Evolutionary conservation across 2,329 filamentous ascomycete genomes (phyloP), one percentile per base, ranked within the genome.

Genomic region (Chaetomium globosum): DNA sequence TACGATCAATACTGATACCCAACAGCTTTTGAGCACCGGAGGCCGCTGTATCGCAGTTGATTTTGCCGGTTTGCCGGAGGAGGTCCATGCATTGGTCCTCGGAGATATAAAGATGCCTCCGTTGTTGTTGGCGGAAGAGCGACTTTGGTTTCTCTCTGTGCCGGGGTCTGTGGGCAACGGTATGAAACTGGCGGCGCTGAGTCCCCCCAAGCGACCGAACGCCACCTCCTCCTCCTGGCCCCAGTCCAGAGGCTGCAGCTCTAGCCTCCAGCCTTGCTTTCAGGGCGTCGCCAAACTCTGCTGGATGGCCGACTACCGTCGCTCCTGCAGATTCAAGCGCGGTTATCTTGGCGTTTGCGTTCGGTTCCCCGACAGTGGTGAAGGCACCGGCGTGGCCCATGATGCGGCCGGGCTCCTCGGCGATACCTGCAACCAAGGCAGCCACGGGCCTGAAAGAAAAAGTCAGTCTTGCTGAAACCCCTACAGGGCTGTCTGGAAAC

Each of bases 311-410:
- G 3, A 93, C 87, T 76, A 93, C 86, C 0, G 83, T 85, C 0
- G 85, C 89, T 2, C 89, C 89, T 13, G 84, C 89, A 63, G 82
- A 79, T 73, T 87, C 79, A n/a, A 94, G 80, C 1, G 86, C 83
- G 51, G 81, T 82, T 66, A 89, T 85, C 76, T 94, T 94, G n/a
- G 82, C 81, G 48, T 80, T 77, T 0, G 87, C 85, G 66, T 82
- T 82, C 3, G 87, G 84, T 73, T 93, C 89, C 23, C 88, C 88
- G 7, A 86, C 82, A 1, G 87, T 82, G 61, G 82, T 81, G 80
- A 90, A 91, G 16, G 91, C 91, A 52, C 91, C 91, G 10, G 90
- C 89, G 74, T 94, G 91, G 10, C 91, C 91, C 89, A 93, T 93
- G 52, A 92, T 83, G 26, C 84, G 83, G 16, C 87, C 87, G 19